phyloP scores from a whole-genome alignment of 2,329 filamentous ascomycete genomes.

The Alternaria triticimaculans region DNA sequence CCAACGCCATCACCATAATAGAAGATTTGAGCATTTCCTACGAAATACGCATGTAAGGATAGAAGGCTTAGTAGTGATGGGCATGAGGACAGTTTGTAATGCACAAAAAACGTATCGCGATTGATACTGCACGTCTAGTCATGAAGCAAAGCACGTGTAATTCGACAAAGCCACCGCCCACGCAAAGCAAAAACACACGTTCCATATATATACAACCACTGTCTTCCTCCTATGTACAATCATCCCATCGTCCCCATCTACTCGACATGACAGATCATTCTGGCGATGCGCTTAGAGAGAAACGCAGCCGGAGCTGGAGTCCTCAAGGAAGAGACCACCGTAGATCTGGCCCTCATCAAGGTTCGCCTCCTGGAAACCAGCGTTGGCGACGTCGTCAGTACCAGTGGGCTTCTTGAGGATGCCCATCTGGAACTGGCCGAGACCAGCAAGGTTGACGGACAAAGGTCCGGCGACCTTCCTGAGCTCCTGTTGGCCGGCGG shows the following conservation, averaged over 20 bases:
- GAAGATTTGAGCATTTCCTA: neutral
- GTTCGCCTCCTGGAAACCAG: constrained; percentile 43
- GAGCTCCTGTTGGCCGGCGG: constrained; percentile 55
- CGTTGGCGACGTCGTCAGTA: constrained; percentile 47
- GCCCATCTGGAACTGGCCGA: constrained; percentile 68
- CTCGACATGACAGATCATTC: neutral
- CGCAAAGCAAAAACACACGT: neutral
- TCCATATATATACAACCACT: neutral
- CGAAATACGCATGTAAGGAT: neutral
- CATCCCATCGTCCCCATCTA: neutral
- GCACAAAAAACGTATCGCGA: fast-evolving
- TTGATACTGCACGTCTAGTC: neutral
- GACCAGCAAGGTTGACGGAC: constrained; percentile 61
- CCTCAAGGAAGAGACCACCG: constrained; percentile 49
- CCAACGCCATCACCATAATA: fast-evolving
- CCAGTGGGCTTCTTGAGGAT: constrained; percentile 67
- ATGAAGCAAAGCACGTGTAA: neutral
- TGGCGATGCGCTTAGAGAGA: constrained; percentile 24
- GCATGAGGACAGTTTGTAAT: neutral
- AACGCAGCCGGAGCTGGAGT: constrained; percentile 44
- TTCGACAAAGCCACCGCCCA: neutral
- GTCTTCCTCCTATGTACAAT: neutral
- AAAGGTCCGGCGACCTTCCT: constrained; percentile 56
- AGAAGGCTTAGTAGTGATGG: neutral
- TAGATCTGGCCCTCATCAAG: constrained; percentile 50